These are phyloP conservation scores for Phytophthora pseudosyringae DNA, from an alignment of 352 stramenopile species.

Conservation along the genomic window DNA sequence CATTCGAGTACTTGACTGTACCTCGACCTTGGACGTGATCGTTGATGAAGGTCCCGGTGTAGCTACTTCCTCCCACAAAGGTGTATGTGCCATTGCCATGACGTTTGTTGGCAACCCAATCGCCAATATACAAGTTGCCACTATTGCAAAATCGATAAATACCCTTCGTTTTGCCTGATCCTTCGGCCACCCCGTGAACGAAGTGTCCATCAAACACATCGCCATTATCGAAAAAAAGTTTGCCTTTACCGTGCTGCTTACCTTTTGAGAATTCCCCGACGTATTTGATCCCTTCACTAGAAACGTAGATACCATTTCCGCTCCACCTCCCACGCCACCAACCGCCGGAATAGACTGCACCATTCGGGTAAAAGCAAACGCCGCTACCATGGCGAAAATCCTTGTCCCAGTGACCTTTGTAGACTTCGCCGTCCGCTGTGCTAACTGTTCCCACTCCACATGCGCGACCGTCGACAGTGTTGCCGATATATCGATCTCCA, in stretches of 20 bases:
- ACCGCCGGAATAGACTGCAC: constrained; percentile 70
- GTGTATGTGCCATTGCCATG: constrained; percentile 77
- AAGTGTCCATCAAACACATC: constrained; percentile 83
- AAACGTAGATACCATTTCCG: constrained; percentile 70
- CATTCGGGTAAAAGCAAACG: constrained; percentile 82
- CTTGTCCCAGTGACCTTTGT: constrained; percentile 81
- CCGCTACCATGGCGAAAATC: constrained; percentile 71
- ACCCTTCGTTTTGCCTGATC: constrained; percentile 58
- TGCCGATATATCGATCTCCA: constrained; percentile 71
- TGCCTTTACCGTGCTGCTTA: constrained; percentile 68
- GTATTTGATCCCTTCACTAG: constrained; percentile 73
- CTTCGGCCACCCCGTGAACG: constrained; percentile 52
- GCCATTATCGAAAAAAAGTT: constrained; percentile 77
- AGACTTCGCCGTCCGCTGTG: constrained; percentile 88
- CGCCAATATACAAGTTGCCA: constrained; percentile 73
- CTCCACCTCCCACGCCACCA: constrained; percentile 71
- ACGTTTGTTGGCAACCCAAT: constrained; percentile 69
- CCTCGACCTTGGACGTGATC: constrained; percentile 82
- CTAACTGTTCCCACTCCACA: constrained; percentile 82
- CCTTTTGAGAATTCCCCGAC: constrained; percentile 66
- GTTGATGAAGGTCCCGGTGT: constrained; percentile 58
- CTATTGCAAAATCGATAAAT: constrained; percentile 70
- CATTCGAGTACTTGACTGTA: constrained; percentile 85
- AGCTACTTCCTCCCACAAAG: constrained; percentile 65
- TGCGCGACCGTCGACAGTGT: constrained; percentile 63